Base-by-base conservation (phyloP, 495 filamentous ascomycete genomes). In the Pyronema omphalodes region DNA sequence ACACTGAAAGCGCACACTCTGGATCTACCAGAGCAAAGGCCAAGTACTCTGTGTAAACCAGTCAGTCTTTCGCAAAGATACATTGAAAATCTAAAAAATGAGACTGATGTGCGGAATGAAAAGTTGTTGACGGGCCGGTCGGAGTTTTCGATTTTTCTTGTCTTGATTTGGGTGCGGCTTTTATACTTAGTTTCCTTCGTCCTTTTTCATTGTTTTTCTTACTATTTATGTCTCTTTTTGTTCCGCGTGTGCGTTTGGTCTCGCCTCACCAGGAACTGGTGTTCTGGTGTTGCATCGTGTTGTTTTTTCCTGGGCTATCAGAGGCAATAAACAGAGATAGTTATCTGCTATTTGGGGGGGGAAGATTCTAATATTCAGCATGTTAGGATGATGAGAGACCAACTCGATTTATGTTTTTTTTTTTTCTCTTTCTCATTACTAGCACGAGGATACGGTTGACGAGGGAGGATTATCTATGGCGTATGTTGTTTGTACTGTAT, bases 11-110 rank as follows among this genome's bases (percentile, higher is more conserved):
- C 60, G 88, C 91, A 44, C 84, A 93, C 66, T 80, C 79, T 53
- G 91, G 91, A 51, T 94, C 88, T 72, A 93, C 84, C 9, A 79
- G 93, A 55, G 91, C 91, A 34, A 94, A 91, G 74, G 85, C 93
- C 54, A 99, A 95, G 75, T 85, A 85, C 66, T 74, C 75, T 18
- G 89, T 84, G 57, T 98, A 79, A 19, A 41, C 7, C 11, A 12
- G 11, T 41, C 11, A 12, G 11, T 6, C 15, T 17, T 41, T 29
- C 1, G 1, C 23, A 5, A 29, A 29, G 23, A 29, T 29, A 29
- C 39, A 41, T 41, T 7, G 1, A 1, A 12, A 41, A 17, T 41
- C 7, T 17, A 41, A 17, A 41, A n/a, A 17, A 41, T 3, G 39
- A 41, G 15, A 41, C 11, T 41, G 39, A 41, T 41, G 39, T 1